These are phyloP conservation scores for Rutstroemia sp. DNA, from an alignment of 2,329 filamentous ascomycete genomes.

Conservation along the genomic window DNA sequence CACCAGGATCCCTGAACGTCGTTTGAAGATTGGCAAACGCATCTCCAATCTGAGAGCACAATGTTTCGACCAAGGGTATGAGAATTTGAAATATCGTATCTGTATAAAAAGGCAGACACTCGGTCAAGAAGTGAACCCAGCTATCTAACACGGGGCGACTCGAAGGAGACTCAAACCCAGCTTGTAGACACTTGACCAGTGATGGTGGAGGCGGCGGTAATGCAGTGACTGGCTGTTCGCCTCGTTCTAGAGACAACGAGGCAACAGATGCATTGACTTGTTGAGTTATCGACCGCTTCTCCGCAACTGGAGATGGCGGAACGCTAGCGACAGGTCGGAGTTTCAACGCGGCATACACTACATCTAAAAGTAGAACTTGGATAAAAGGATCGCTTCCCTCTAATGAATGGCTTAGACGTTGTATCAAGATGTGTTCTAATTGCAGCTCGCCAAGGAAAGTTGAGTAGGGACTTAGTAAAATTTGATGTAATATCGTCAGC, in stretches of 20 bases:
- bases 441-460: slow-evolving; percentile 52
- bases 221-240: slow-evolving; percentile 32
- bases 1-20: slow-evolving; percentile 46
- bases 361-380: slow-evolving; percentile 71
- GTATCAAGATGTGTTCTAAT: slow-evolving; percentile 64
- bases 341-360: slow-evolving; percentile 67
- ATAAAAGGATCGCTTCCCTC: slow-evolving; percentile 58
- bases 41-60: slow-evolving; percentile 69
- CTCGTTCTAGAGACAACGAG: slow-evolving; percentile 35
- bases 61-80: slow-evolving; percentile 81
- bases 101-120: slow-evolving; percentile 77
- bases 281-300: slow-evolving; percentile 20
- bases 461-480: slow-evolving; percentile 58
- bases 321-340: slow-evolving; percentile 37
- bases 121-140: slow-evolving; percentile 81
- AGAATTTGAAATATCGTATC: slow-evolving; percentile 83
- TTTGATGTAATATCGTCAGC: slow-evolving; percentile 61
- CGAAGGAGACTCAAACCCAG: slow-evolving; percentile 66
- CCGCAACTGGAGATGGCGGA: slow-evolving; percentile 21
- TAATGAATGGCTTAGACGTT: slow-evolving; percentile 56
- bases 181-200: slow-evolving; percentile 77
- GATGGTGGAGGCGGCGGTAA: slow-evolving; percentile 55
- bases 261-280: slow-evolving; percentile 28
- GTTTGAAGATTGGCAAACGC: slow-evolving; percentile 66
- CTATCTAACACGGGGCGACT: slow-evolving; percentile 78